Evolutionary conservation across 2,329 filamentous ascomycete species (phyloP).

Genomic region (Epichloe scottii): DNA sequence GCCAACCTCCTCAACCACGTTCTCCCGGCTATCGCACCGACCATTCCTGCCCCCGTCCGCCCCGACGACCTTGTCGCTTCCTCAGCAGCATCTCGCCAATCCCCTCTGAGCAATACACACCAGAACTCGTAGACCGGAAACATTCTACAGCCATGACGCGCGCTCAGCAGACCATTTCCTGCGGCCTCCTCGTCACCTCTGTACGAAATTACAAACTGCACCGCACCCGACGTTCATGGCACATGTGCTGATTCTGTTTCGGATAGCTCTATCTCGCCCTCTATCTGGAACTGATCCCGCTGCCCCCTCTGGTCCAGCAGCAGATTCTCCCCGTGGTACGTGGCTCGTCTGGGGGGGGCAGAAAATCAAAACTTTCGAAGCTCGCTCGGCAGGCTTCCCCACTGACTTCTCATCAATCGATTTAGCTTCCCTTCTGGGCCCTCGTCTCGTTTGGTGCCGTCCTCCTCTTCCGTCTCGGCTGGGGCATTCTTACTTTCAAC

Average conservation of each 20-base stretch:
- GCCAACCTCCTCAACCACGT: too few relatives aligned
- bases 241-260: background rate
- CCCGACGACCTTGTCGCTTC: background rate
- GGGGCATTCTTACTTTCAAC: slow-evolving; percentile 91
- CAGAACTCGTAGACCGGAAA: too few relatives aligned
- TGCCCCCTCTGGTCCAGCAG: slow-evolving; percentile 64
- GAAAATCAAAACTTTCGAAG: background rate
- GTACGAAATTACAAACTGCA: slow-evolving; percentile 34
- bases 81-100: background rate
- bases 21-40: too few relatives aligned
- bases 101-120: too few relatives aligned
- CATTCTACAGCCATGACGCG: slow-evolving; percentile 76
- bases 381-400: background rate
- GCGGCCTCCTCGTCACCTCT: slow-evolving; percentile 76
- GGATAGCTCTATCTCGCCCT: slow-evolving; percentile 80
- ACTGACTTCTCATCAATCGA: background rate
- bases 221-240: slow-evolving; percentile 6
- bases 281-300: slow-evolving; percentile 70
- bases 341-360: slow-evolving; percentile 10
- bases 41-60: too few relatives aligned
- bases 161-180: slow-evolving; percentile 82
- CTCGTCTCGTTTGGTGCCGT: slow-evolving; percentile 85
- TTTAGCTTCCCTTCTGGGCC: slow-evolving; percentile 81
- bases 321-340: slow-evolving; percentile 81
- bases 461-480: slow-evolving; percentile 82